Evolutionary conservation across 1,284 basidiomycete species (phyloP).

Genomic region (Cutaneotrichosporon spelunceum): DNA sequence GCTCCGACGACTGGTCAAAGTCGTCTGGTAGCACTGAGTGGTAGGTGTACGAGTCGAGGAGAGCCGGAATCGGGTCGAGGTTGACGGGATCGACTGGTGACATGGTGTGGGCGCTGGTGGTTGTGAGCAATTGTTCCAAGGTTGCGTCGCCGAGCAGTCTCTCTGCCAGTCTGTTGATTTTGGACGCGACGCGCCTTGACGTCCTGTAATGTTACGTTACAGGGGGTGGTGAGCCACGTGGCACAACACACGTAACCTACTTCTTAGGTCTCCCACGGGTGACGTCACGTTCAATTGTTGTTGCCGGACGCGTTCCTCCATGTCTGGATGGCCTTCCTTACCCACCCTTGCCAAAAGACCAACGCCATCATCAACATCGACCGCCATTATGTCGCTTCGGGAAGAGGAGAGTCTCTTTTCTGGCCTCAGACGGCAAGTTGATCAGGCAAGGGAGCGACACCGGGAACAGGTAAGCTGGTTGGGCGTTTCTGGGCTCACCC

Average conservation of each 20-base stretch:
- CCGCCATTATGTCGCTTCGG: neutral
- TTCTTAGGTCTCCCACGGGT: conserved; percentile 15
- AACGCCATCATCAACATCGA: neutral
- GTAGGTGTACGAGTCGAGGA: conserved; percentile 74
- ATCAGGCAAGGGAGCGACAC: conserved; percentile 13
- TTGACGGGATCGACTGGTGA: conserved; percentile 44
- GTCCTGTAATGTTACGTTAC: too few species aligned
- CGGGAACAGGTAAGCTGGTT: conserved; percentile 9
- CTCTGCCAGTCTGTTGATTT: neutral
- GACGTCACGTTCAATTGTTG: neutral
- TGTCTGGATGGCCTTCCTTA: neutral
- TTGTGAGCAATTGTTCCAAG: neutral
- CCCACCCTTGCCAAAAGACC: neutral
- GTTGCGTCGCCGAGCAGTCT: neutral
- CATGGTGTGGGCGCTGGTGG: neutral
- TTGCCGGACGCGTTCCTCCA: neutral
- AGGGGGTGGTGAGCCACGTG: neutral
- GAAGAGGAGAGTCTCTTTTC: conserved; percentile 21
- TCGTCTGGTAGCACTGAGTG: conserved; percentile 70
- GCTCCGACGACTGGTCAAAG: conserved; percentile 54
- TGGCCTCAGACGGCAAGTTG: conserved; percentile 16
- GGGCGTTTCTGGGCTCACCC: neutral
- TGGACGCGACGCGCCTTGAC: conserved; percentile 5
- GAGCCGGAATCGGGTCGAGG: conserved; percentile 58
- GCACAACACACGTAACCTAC: neutral